Base-by-base conservation (phyloP, 2,329 filamentous ascomycete species). In the Fusarium sulawesiense region DNA sequence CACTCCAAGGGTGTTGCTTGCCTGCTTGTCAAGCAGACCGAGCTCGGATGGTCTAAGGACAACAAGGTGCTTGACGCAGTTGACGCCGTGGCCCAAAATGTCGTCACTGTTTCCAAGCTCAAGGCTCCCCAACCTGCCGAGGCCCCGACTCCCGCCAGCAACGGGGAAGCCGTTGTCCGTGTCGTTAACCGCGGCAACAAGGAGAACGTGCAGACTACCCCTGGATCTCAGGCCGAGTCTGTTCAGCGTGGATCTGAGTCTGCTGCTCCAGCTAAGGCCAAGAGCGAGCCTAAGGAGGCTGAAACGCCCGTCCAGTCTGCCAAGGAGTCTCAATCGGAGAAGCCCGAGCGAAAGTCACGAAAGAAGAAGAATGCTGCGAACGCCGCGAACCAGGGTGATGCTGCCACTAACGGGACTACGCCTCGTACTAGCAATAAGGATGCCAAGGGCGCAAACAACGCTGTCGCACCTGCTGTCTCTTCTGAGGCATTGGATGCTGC, bases 1-100 rank as follows among this genome's bases (percentile, higher is more conserved):
- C 95, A 99, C 80, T 98, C 96, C 13, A 97, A 94, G 82, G 96
- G 96, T 66, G 94, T 98, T n/a, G 94, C 94, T 20, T 95, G 93
- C 75, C 79, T 98, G 56, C 90, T 90, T 69, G 89, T 99, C 78
- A 95, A 92, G 79, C 93, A 95, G 78, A 89, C 91, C 54, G 95
- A 98, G 80, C 85, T 99, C 50, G 96, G 97, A 30, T 98, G 94
- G 94, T 92, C 91, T 73, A 88, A 89, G 73, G 93, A 98, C 67
- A 95, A 94, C 81, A 97, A 97, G 83, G 92, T 97, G 56, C 84
- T 97, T 41, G 84, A 91, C 56, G 87, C 92, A 1, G 88, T 96
- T 41, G 90, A 97, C 79, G 94, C 93, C 4, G 85, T 93, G 46
- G 85, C 91, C 56, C 86, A 89, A 57, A 93, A 92, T 11, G 83